Evolutionary conservation across 2,329 filamentous ascomycete species (phyloP).

Genomic region (Westerdykella sp.): DNA sequence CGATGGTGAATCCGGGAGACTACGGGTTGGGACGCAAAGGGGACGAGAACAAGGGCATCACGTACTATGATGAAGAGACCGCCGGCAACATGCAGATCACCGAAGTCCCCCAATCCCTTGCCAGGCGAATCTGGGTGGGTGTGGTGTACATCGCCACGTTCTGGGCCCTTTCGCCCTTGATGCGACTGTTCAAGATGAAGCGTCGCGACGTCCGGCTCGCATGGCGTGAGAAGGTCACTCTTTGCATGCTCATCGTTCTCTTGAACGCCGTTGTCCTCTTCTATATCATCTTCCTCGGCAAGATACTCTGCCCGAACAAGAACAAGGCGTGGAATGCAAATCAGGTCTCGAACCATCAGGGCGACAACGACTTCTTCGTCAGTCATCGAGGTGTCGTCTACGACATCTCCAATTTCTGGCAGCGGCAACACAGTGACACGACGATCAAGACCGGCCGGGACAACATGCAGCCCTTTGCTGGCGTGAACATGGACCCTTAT

Average conservation of each 20-base stretch:
- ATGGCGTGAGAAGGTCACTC: conserved; percentile 89
- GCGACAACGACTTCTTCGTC: conserved; percentile 75
- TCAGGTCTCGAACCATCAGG: conserved; percentile 65
- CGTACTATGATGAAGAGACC: conserved; percentile 72
- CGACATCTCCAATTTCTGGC: conserved; percentile 86
- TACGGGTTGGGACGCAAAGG: conserved; percentile 86
- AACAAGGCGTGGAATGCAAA: conserved; percentile 77
- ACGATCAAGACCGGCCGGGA: conserved; percentile 52
- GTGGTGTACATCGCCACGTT: conserved; percentile 84
- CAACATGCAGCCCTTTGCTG: conserved; percentile 72
- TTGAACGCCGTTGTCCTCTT: conserved; percentile 80
- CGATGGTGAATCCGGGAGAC: conserved; percentile 61
- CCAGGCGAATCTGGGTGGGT: conserved; percentile 70
- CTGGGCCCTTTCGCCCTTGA: conserved; percentile 88
- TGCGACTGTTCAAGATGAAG: conserved; percentile 88
- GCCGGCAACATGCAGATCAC: conserved; percentile 71
- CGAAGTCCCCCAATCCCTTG: conserved; percentile 56
- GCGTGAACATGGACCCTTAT: conserved; percentile 74
- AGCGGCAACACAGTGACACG: conserved; percentile 72
- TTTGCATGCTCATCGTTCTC: conserved; percentile 73
- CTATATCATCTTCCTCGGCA: conserved; percentile 84
- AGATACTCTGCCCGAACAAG: conserved; percentile 79
- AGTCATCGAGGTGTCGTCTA: conserved; percentile 85
- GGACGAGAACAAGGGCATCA: conserved; percentile 51
- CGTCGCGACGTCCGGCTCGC: conserved; percentile 93